Evolutionary conservation across 345 rosid genomes (phyloP), one percentile per base, ranked within the genome.

Genomic region (Fremontodendron californicum): DNA sequence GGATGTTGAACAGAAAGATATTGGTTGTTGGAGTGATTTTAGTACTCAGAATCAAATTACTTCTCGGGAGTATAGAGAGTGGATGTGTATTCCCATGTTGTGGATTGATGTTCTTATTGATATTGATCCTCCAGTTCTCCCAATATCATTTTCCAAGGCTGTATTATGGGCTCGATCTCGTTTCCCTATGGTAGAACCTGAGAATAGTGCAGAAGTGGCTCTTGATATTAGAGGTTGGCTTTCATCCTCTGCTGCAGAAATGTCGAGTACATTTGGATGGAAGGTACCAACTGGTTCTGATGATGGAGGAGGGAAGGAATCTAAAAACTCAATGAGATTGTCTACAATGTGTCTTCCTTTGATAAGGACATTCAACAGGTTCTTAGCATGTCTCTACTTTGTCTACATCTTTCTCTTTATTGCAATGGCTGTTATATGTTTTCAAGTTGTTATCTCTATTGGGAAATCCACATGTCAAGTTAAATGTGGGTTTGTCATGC

Each of bases 71-170:
- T 86, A 73, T 82, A 86, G 80, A 78, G 92, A 85, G 45, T 96
- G 98, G 98, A 88, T 92, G 94, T 90, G 96, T 84, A 87, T 92
- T 78, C 99, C 99, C 49, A 91, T 92, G 98, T 72, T 93, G 77
- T 96, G 99, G 99, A 83, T 90, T 80, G 89, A 92, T 85, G 92
- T 87, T 85, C 82, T 96, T 54, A 88, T 88, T 81, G 90, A 89
- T 81, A 79, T 84, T 67, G 90, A 89, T 82, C 90, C 88, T 18
- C 79, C 82, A 37, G 73, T 84, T 71, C 84, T 96, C 75, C 99
- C 98, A 29, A 77, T 85, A 73, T 90, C 98, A 75, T 86, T 96
- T 82, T 89, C 85, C 71, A 92, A 93, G 83, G 93, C 96, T 83
- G 94, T 96, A 60, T 89, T 96, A 73, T 96, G 99, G 99, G 92